Base-by-base conservation (phyloP, 2,329 filamentous ascomycete genomes). In the Chrysoporthe cubensis region DNA sequence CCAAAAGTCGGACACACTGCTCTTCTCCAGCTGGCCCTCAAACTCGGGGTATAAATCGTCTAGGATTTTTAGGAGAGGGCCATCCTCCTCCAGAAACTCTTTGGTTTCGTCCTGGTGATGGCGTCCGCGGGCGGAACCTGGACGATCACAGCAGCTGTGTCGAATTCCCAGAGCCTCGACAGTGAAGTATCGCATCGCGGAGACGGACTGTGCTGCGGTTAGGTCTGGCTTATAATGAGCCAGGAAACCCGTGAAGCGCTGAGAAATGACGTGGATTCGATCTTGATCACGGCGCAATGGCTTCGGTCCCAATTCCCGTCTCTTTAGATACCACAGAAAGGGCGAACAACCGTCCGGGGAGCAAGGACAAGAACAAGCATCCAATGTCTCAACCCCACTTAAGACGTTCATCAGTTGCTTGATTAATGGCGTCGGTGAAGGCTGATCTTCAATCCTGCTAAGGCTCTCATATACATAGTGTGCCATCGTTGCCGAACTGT, bases 221-320 rank as follows among this genome's bases (percentile, higher is more conserved):
- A 14, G 1, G 11, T 14, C 44, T 5, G 18, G 44, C 44, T 46
- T 0, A 1, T 46, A 18, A 0, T 46, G 13, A 1, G 13, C 18
- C 1, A 46, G 1, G 9, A 46, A 46, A 14, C 1, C 18, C 18
- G 4, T 4, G 1, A 14, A 46, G 1, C 0, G 7, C 18, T 14
- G 44, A 1, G 18, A 18, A 1, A 40, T 40, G 37, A 2, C 4
- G 1, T 14, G 0, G 0, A 46, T 13, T 1, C 7, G 8, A 1
- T 46, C 44, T 14, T 46, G 13, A 18, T 16, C 13, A 1, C 44
- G 44, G 44, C 1, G 11, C 26, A 21, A 21, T 1, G 21, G 21
- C 26, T 26, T 26, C 26, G 26, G 2, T 26, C 2, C 26, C 0
- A 26, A 26, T 26, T 26, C 0, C 26, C 26, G 26, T 0, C 26